Conservation (phyloP, 139 green algal genomes). For the Deuterostichococcus epilithicus region DNA sequence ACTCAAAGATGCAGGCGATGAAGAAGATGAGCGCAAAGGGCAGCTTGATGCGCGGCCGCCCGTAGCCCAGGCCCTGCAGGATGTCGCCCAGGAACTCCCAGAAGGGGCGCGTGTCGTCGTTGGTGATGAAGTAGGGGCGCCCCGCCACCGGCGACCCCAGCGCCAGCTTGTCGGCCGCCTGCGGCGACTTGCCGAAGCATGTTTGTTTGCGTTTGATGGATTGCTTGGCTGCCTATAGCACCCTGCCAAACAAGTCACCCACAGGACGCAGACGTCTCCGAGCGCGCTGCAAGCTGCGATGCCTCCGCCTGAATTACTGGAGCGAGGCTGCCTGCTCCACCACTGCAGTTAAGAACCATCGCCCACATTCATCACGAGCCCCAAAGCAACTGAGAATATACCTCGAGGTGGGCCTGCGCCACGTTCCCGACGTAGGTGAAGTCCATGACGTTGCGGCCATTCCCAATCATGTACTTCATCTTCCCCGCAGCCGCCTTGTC, state of each 20-base stretch:
- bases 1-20: constrained; percentile 70
- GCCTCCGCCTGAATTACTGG: no score
- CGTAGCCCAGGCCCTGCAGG: constrained; percentile 76
- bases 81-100: constrained; percentile 85
- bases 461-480: constrained; percentile 90
- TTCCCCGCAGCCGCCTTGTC: constrained; percentile 58
- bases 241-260: not conserved
- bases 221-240: not conserved
- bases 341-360: not conserved
- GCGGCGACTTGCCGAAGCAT: not conserved
- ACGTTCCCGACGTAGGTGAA: constrained; percentile 92
- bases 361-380: no score
- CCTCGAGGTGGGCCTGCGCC: constrained; percentile 63
- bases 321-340: no score
- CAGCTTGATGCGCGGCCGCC: constrained; percentile 48
- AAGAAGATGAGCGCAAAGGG: constrained; percentile 69
- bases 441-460: constrained; percentile 78
- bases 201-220: not conserved
- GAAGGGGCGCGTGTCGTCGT: constrained; percentile 73
- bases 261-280: not conserved
- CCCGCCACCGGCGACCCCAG: constrained; percentile 42
- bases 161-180: constrained; percentile 53
- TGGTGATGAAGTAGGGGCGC: constrained; percentile 86
- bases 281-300: no score
- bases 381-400: no score